phyloP scores from a whole-genome alignment of 495 filamentous ascomycete species.

The Penicillium manginii region DNA sequence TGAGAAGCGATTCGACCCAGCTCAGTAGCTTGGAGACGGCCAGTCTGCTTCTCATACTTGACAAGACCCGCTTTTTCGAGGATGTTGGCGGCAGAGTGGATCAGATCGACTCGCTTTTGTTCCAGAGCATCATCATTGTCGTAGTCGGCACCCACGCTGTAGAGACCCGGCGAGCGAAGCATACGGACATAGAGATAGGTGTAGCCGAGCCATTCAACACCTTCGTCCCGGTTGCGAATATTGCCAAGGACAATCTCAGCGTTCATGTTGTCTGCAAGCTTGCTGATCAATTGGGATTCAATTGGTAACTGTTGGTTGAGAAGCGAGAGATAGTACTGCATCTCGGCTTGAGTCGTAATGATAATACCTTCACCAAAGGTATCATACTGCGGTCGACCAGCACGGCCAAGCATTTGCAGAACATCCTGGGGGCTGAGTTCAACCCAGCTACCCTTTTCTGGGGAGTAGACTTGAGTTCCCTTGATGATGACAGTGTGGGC shows the following conservation, averaged over 20 bases:
- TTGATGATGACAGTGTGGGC: constrained; percentile 98
- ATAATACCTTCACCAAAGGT: constrained; percentile 98
- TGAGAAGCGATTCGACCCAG: constrained; percentile 94
- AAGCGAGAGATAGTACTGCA: constrained; percentile 95
- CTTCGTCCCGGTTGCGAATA: constrained; percentile 90
- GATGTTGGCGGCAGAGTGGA: constrained; percentile 89
- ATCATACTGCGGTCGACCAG: constrained; percentile 94
- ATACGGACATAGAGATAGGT: constrained; percentile 98
- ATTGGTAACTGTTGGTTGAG: constrained; percentile 98
- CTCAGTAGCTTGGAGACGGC: constrained; percentile 87
- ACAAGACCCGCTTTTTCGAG: constrained; percentile 86
- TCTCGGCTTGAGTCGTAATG: constrained; percentile 91
- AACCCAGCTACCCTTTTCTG: constrained; percentile 98
- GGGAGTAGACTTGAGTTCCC: constrained; percentile 96
- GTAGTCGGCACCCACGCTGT: constrained; percentile 95
- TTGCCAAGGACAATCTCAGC: constrained; percentile 96
- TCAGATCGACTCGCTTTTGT: constrained; percentile 93
- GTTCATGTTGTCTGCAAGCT: constrained; percentile 94
- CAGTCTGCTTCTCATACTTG: constrained; percentile 94
- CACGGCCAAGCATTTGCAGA: constrained; percentile 97
- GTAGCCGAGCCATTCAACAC: constrained; percentile 97
- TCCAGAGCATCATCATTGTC: constrained; percentile 89
- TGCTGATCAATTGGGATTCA: constrained; percentile 92
- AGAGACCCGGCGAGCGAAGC: constrained; percentile 93
- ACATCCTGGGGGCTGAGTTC: constrained; percentile 97